Evolutionary conservation across 2,329 filamentous ascomycete species (phyloP).

Genomic region (Tolypocladium endophyticum): DNA sequence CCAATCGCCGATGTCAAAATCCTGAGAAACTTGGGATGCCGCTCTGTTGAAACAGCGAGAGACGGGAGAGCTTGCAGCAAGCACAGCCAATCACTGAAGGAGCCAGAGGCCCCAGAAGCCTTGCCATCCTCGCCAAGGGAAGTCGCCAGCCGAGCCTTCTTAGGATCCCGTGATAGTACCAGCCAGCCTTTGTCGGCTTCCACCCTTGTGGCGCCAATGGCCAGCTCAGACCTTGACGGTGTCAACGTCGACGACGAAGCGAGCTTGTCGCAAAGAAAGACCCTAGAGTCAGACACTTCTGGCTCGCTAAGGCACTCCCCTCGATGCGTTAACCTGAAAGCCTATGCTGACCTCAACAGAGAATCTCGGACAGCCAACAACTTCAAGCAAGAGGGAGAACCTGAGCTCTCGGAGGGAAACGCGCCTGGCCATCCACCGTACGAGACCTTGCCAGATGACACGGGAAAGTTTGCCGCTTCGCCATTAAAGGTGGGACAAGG

Average conservation of each 20-base stretch:
- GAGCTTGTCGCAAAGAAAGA: background rate
- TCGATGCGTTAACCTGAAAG: slow-evolving; percentile 12
- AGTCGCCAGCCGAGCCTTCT: background rate
- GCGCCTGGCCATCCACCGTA: background rate
- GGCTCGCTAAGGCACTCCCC: slow-evolving; percentile 14
- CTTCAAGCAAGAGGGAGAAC: background rate
- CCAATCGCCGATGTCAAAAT: slow-evolving; percentile 30
- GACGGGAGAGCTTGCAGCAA: background rate
- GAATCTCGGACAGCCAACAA: background rate
- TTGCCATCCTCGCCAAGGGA: background rate
- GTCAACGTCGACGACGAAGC: background rate
- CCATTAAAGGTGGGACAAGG: slow-evolving; percentile 38
- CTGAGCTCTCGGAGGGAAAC: background rate
- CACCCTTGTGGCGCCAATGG: background rate
- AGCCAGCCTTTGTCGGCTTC: background rate
- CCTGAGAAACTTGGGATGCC: slow-evolving; percentile 29
- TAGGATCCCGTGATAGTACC: background rate
- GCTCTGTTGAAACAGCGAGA: slow-evolving; percentile 24
- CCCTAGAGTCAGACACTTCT: background rate
- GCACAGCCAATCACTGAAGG: background rate
- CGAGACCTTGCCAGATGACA: background rate
- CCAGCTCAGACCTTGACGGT: background rate
- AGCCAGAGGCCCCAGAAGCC: background rate
- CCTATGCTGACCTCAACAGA: background rate
- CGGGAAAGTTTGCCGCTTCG: slow-evolving; percentile 5